Base-by-base conservation (phyloP, 2,329 filamentous ascomycete genomes). In the Arthrobotrys iridis region DNA sequence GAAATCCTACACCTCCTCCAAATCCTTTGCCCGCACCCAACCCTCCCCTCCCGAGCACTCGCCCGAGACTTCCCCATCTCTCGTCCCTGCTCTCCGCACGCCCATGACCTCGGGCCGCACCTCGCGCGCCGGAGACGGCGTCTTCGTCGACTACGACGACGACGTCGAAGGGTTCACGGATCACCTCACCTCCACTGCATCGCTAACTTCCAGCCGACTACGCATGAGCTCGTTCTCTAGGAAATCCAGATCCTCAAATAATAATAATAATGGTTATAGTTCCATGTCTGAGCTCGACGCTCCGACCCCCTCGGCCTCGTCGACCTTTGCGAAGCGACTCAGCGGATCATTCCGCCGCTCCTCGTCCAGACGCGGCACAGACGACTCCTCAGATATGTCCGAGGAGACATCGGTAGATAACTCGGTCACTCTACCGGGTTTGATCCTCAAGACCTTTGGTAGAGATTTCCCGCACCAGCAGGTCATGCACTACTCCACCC, bases 131-230 rank as follows among this genome's bases (percentile, higher is more conserved):
- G 62, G 48, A 28, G 70, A 48, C 45, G 43, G 11, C 30, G 33
- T 63, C 15, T 43, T 67, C 33, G 35, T 73, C 20, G 46, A 37
- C 40, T 60, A 73, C 5, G 59, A 73, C 28, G 58, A 72, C 24
- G 48, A 52, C 18, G n/a, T n/a, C n/a, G n/a, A n/a, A n/a, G n/a
- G n/a, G n/a, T 22, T 60, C 28, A 30, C 50, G 20, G 70, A 74
- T 15, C 52, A 67, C 22, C 55, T 67, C 11, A 67, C 63, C 33
- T 66, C 46, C 35, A 74, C 70, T 50, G 62, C 70, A 62, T 74
- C 70, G 70, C 70, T 74, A 74, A 74, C 70, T 20, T 74, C 70
- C 26, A 74, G 62, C 57, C 70, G 70, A 67, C 43, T 50, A 30
- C 70, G 62, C 45, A 7, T 41, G 52, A 43, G 55, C 63, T 64